Base-by-base conservation (phyloP, 495 filamentous ascomycete genomes). In the Xylaria acuta region DNA sequence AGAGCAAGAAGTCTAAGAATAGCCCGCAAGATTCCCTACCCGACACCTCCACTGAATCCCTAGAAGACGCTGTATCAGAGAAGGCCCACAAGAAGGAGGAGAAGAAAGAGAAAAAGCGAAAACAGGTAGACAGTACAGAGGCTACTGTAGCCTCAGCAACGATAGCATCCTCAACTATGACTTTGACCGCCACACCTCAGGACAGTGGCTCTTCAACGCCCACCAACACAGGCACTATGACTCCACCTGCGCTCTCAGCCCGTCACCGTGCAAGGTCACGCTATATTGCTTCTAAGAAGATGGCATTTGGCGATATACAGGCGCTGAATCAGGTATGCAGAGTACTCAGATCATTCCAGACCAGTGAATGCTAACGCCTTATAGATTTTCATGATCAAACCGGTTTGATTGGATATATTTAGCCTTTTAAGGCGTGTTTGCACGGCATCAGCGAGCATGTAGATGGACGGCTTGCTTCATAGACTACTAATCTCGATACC, bases 241-340 rank as follows among this genome's bases (percentile, higher is more conserved):
- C 82, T 9, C 80, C 84, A 58, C 79, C 79, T 62, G 82, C 87
- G 45, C 81, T 82, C 40, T 84, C 84, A 40, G 87, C 84, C 32
- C 86, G 91, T 64, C 90, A 92, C 76, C 83, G 88, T 54, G 87
- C 92, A 64, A 84, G 93, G 73, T 84, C 89, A 64, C 85, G 92
- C 59, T 90, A 92, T 76, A 95, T 95, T 76, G 90, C 88, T 49
- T 91, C 93, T 75, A 97, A 97, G 82, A 90, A 87, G 77, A 87
- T 88, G 84, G 92, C 93, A 3, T 85, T 90, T 54, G 84, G 92
- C 80, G 91, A 95, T 78, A 83, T 85, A 45, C 88, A 89, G 75
- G 92, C 92, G 7, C 80, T 95, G 64, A 93, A 93, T 72, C 92
- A 95, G 88, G 92, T 93, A 81, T 80, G 81, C 49, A 43, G 34